Conservation (phyloP, 495 filamentous ascomycete genomes). For the Aspergillus heteromorphus region DNA sequence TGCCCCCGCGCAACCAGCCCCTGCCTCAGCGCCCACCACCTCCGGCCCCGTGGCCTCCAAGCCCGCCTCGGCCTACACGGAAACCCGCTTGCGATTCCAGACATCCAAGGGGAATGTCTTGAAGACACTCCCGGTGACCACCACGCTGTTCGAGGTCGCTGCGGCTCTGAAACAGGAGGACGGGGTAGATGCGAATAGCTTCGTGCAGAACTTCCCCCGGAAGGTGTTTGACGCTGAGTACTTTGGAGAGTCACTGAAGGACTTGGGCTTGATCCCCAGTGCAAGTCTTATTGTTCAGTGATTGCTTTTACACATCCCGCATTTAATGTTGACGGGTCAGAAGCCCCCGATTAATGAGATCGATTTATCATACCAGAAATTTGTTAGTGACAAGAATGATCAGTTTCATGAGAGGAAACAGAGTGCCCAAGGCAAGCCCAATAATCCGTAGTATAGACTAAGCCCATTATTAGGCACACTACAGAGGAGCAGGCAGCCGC, state of each 20-base stretch:
- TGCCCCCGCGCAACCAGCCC: slow-evolving; percentile 39
- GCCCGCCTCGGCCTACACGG: slow-evolving; percentile 61
- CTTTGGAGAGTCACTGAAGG: slow-evolving; percentile 86
- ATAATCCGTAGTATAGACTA: background rate
- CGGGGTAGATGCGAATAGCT: slow-evolving; percentile 61
- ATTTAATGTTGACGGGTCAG: background rate
- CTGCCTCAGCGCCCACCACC: slow-evolving; percentile 31
- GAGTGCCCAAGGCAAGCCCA: background rate
- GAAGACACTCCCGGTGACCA: slow-evolving; percentile 78
- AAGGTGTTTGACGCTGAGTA: slow-evolving; percentile 77
- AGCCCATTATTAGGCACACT: background rate
- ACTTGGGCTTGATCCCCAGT: slow-evolving; percentile 84
- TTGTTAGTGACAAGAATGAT: background rate
- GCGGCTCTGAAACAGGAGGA: slow-evolving; percentile 61
- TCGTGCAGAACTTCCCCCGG: slow-evolving; percentile 79
- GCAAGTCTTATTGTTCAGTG: slow-evolving; percentile 74
- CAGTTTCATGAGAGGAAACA: background rate
- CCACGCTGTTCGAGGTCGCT: slow-evolving; percentile 91
- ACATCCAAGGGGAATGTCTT: slow-evolving; percentile 65
- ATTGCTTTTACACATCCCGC: slow-evolving; percentile 5
- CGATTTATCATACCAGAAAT: background rate
- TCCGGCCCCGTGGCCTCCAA: slow-evolving; percentile 47
- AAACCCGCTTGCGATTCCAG: slow-evolving; percentile 79
- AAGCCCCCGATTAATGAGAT: background rate
- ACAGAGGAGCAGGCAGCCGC: background rate